Evolutionary conservation across 495 filamentous ascomycete genomes (phyloP).

Genomic region (Penicillium ochrochloron): DNA sequence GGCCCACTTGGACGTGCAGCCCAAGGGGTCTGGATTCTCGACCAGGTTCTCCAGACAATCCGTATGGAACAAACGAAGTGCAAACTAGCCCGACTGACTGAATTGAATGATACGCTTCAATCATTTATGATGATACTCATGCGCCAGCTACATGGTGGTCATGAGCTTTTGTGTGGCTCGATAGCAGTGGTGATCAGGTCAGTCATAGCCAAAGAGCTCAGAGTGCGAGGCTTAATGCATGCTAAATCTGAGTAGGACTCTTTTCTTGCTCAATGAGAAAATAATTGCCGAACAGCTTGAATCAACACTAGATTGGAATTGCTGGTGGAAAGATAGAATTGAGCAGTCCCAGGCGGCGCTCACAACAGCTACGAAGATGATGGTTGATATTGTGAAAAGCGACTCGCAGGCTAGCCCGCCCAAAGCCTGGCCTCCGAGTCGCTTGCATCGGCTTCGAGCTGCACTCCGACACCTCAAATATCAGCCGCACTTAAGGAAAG

Average conservation of each 20-base stretch:
- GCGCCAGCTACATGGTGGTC: slow-evolving; percentile 4
- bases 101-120: slow-evolving; percentile 10
- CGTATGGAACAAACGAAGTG: neutral
- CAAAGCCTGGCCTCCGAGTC: slow-evolving; percentile 8
- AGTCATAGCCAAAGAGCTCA: neutral
- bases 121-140: slow-evolving; percentile 5
- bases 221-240: neutral
- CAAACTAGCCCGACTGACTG: neutral
- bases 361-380: slow-evolving; percentile 13
- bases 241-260: slow-evolving; percentile 1
- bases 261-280: slow-evolving; percentile 9
- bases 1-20: slow-evolving; percentile 9
- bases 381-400: slow-evolving; percentile 13
- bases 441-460: slow-evolving; percentile 10
- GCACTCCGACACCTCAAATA: neutral
- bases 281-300: slow-evolving; percentile 6
- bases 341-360: slow-evolving; percentile 11
- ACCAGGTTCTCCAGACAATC: slow-evolving; percentile 10
- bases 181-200: slow-evolving; percentile 15
- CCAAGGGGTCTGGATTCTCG: slow-evolving; percentile 13
- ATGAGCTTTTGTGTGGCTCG: slow-evolving; percentile 11
- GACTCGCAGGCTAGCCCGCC: neutral
- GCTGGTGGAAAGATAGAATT: slow-evolving; percentile 6
- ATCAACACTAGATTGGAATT: neutral
- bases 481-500: neutral